Base-by-base conservation (phyloP, 352 stramenopile species). In the Globisporangium splendens region DNA sequence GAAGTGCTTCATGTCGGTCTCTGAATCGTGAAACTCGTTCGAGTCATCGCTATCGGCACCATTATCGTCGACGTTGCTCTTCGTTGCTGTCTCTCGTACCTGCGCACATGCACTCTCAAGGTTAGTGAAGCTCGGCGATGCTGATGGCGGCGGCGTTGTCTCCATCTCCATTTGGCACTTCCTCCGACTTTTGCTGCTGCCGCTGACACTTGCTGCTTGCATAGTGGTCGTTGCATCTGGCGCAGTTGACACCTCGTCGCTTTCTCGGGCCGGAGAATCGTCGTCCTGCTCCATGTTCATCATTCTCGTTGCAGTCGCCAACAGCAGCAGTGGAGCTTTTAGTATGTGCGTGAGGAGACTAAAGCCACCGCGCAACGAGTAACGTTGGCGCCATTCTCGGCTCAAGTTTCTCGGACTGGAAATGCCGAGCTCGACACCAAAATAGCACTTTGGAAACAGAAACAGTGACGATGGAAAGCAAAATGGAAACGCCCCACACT, bases 21-120 rank as follows among this genome's bases (percentile, higher is more conserved):
- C 54, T 13, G 60, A 66, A 53, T 66, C 60, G 41, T 66, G 53
- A 31, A 54, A 66, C 60, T 66, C 60, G 43, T 66, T 47, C 47
- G 35, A 56, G 53, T 63, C 28, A 10, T 35, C 58, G 33, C 50
- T 59, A 31, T 62, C 48, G 12, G 18, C 35, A 39, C 11, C 47
- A 43, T 35, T 12, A 4, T 10, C 48, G 2, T 11, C 22, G n/a
- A 24, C 56, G 20, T 15, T 17, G 15, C 22, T 21, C 8, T 3
- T 60, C 28, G n/a, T 21, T 18, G 39, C 39, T n/a, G 39, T 15
- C 12, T 15, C 13, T 44, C 5, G 39, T 44, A 10, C 11, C 39
- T 44, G 8, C 10, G 12, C 39, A 12, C 13, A 1, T 18, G 3
- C 39, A 44, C 8, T 35, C 28, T 35, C 28, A 4, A 35, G 28